A percentile compares a stretch with the other conserved stretches of the same genome.
Evolutionary conservation across 306 rosid species (phyloP).

Genomic region (Lathyrus tuberosus): DNA sequence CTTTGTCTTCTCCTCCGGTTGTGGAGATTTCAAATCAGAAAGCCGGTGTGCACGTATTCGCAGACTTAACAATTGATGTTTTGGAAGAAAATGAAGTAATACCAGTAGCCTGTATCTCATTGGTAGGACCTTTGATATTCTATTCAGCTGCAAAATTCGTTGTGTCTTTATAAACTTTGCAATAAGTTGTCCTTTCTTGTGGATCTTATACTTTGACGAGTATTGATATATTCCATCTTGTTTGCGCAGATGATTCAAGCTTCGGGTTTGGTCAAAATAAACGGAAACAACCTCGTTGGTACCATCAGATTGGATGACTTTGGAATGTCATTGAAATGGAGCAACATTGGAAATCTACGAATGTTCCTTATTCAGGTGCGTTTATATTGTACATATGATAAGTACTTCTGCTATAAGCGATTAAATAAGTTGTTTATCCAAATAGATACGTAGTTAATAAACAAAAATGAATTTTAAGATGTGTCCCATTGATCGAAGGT

Average conservation of each 20-base stretch:
- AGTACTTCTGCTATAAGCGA: too few relatives aligned
- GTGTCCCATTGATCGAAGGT: constrained; percentile 8
- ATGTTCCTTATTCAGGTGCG: constrained; percentile 80
- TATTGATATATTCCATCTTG: constrained; percentile 11
- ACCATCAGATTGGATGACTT: constrained; percentile 60
- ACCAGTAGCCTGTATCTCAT: constrained; percentile 87
- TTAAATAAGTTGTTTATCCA: too few relatives aligned
- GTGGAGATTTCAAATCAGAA: constrained; percentile 61
- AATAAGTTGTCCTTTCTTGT: not conserved
- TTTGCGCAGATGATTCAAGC: constrained; percentile 63
- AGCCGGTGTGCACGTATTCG: constrained; percentile 48
- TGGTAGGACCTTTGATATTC: constrained; percentile 56
- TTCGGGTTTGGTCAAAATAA: constrained; percentile 60
- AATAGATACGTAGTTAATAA: too few relatives aligned
- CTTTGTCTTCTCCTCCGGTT: constrained; percentile 75
- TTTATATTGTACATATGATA: not conserved
- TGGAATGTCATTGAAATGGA: constrained; percentile 84
- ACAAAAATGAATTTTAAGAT: not conserved
- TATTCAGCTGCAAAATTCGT: not conserved
- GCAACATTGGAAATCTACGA: constrained; percentile 74
- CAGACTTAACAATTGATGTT: constrained; percentile 74
- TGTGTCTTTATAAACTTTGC: not conserved
- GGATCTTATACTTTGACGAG: constrained; percentile 19
- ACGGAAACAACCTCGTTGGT: constrained; percentile 78
- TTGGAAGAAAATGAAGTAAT: constrained; percentile 55